Base-by-base conservation (phyloP, 192 early-diverging fungal genomes). In the Lobosporangium transversale region DNA sequence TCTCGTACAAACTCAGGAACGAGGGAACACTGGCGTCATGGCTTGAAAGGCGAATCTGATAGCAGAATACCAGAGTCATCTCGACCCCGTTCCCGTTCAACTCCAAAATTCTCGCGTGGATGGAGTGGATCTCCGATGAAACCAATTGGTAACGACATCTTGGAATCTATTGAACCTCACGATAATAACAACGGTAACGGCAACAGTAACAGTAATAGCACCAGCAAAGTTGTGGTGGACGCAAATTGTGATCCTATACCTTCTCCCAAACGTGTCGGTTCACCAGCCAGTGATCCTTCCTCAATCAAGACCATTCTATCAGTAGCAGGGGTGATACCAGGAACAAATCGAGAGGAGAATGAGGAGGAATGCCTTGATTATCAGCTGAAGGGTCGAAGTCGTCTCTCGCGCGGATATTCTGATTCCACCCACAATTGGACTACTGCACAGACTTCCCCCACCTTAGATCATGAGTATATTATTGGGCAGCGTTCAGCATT, bases 321-420 rank as follows among this genome's bases (percentile, higher is more conserved):
- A 24, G 50, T 52, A 29, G 32, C 40, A 3, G 49, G 26, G 4
- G 17, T 33, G 15, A 44, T 36, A 23, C 26, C 55, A 2, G 66
- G 49, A 30, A 33, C 49, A 2, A 53, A 32, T 37, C 45, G 56
- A 15, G 66, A 58, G 37, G 66, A 59, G 2, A 21, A 50, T 20
- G 56, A 68, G 21, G 49, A 57, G 6, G 66, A 68, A 42, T 51
- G 54, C 20, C 56, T 68, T 20, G 66, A 68, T 21, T 68, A 68
- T 59, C 66, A 44, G 24, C 26, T 68, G 10, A 68, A 68, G 50
- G 66, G 66, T 21, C 66, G 44, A 33, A 58, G 50, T 24, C 55
- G 44, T 15, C 33, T 50, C 33, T 55, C 63, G 6, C 44, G 37
- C 42, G 65, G 65, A n/a, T 37, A 58, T 35, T 42, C 54, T 26